phyloP scores from a whole-genome alignment of 129 eudicot species.

The Smallanthus sonchifolius region DNA sequence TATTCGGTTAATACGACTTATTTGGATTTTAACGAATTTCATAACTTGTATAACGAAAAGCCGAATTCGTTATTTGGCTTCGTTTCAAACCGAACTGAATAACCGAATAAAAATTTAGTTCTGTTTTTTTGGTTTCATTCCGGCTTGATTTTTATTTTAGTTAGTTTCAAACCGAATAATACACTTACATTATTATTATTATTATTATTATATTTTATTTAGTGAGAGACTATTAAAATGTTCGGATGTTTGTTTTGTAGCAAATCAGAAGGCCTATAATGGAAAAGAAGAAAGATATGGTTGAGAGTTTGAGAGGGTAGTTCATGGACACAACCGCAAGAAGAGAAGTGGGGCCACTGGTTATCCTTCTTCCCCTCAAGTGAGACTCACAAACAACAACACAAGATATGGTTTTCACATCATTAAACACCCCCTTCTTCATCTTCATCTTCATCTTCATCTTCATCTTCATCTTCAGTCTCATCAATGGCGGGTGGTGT shows the following conservation, averaged over 20 bases:
- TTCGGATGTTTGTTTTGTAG: slow-evolving; percentile 1
- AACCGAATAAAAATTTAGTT: no score
- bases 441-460: slow-evolving; percentile 5
- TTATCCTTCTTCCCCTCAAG: slow-evolving; percentile 30
- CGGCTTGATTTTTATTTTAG: no score
- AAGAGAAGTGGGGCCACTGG: slow-evolving; percentile 27
- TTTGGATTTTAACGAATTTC: no score
- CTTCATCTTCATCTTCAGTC: slow-evolving; percentile 14
- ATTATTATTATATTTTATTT: background rate
- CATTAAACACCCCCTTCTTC: slow-evolving; percentile 6
- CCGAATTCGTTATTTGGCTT: no score
- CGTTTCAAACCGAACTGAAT: no score
- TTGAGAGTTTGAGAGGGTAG: slow-evolving; percentile 28
- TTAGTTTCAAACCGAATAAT: no score
- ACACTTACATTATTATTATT: no score
- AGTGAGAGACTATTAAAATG: background rate
- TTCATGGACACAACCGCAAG: slow-evolving; percentile 37
- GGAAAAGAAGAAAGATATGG: slow-evolving; percentile 25
- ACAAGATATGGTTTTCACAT: slow-evolving; percentile 4
- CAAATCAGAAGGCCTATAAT: background rate
- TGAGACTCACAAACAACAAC: slow-evolving; percentile 33
- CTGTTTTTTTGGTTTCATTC: no score
- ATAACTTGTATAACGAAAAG: no score
- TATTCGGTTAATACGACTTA: no score
- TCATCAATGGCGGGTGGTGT: slow-evolving; percentile 31